phyloP scores from a whole-genome alignment of 768 basidiomycete genomes.

The Kwoniella europaea region DNA sequence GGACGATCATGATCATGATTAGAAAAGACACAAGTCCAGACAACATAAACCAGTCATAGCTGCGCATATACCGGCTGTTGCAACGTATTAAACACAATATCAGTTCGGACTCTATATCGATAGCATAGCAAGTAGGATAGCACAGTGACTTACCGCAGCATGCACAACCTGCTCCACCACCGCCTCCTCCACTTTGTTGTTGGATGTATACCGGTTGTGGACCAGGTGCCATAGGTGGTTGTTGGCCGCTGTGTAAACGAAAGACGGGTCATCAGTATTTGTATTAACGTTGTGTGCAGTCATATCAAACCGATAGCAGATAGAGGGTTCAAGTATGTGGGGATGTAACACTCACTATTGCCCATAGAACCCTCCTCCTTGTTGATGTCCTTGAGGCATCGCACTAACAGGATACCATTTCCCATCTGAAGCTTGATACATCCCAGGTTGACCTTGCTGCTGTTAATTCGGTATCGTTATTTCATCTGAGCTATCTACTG shows the following conservation, averaged over 20 bases:
- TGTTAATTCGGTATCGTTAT: neutral
- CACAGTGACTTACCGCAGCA: conserved; percentile 19
- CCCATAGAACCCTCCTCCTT: conserved; percentile 5
- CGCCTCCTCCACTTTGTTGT: conserved; percentile 1
- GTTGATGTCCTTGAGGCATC: conserved; percentile 22
- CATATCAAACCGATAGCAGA: neutral
- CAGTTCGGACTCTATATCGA: neutral
- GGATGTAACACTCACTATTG: conserved; percentile 5
- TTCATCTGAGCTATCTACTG: too few species aligned
- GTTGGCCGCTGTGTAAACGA: conserved; percentile 16
- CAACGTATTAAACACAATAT: neutral
- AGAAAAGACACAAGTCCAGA: neutral
- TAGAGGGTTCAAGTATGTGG: neutral
- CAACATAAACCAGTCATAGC: conserved; percentile 8
- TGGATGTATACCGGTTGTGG: conserved; percentile 23
- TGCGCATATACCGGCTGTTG: conserved; percentile 8
- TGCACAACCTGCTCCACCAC: conserved; percentile 5
- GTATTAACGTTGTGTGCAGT: neutral
- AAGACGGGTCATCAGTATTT: conserved; percentile 1
- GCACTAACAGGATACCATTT: conserved; percentile 40
- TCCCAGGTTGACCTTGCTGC: conserved; percentile 16
- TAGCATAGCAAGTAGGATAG: neutral
- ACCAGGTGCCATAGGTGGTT: conserved; percentile 23
- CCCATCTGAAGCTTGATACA: conserved; percentile 47
- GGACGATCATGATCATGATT: neutral